phyloP scores from a whole-genome alignment of 2,329 filamentous ascomycete species.

The Alternaria postmessia region DNA sequence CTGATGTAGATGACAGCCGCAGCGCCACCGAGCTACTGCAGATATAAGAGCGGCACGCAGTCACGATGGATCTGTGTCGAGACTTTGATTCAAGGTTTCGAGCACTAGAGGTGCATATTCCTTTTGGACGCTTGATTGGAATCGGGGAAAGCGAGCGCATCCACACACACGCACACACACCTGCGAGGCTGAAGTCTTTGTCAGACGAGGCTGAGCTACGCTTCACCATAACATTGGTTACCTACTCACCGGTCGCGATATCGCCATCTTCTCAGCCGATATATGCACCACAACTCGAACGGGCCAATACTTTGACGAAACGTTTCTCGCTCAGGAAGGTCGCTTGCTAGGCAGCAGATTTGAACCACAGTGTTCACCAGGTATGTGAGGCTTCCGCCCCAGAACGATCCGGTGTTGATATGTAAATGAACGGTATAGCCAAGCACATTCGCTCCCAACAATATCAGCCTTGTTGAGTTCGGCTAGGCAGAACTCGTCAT shows the following conservation, averaged over 20 bases:
- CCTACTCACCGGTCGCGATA: constrained; percentile 24
- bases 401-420: constrained; percentile 4
- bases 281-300: constrained; percentile 2
- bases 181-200: constrained; percentile 21
- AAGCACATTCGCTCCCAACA: constrained; percentile 4
- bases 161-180: constrained; percentile 9
- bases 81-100: background rate
- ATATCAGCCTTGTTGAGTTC: constrained; percentile 13
- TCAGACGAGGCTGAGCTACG: constrained; percentile 24
- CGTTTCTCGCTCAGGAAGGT: constrained; percentile 9
- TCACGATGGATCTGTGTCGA: background rate
- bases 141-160: constrained; percentile 10
- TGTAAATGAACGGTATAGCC: background rate
- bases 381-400: constrained; percentile 12
- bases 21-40: constrained; percentile 7
- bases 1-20: constrained; percentile 1
- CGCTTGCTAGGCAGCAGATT: constrained; percentile 22
- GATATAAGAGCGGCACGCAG: constrained; percentile 13
- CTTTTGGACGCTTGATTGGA: background rate
- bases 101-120: background rate
- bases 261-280: constrained; percentile 6
- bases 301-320: constrained; percentile 16
- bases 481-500: constrained; percentile 10
- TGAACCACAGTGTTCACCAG: constrained; percentile 15
- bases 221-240: constrained; percentile 15